A percentile compares a stretch with the other conserved stretches of the same genome.
These are phyloP conservation scores for Stromatinia cepivora DNA, from an alignment of 2,329 filamentous ascomycete genomes.

Conservation along the genomic window DNA sequence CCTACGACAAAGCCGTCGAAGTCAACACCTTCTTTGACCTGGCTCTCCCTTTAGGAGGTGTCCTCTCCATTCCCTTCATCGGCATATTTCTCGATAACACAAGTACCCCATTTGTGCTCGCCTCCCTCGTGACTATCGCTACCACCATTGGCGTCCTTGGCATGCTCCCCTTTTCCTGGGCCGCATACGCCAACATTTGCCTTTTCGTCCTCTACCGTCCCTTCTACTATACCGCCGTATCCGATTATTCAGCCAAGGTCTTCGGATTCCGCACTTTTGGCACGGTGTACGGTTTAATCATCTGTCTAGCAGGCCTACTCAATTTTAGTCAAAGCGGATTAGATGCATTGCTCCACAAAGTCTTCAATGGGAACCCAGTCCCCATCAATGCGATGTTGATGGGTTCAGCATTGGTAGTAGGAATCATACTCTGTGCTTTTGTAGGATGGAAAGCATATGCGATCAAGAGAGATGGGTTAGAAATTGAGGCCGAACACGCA, in stretches of 20 bases:
- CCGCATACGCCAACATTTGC: conserved; percentile 72
- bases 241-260: conserved; percentile 86
- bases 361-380: conserved; percentile 70
- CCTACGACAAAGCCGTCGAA: conserved; percentile 58
- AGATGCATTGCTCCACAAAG: conserved; percentile 73
- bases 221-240: conserved; percentile 88
- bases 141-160: conserved; percentile 77
- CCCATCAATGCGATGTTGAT: conserved; percentile 75
- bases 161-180: conserved; percentile 67
- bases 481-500: conserved; percentile 48
- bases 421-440: conserved; percentile 64
- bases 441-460: conserved; percentile 49
- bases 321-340: conserved; percentile 83
- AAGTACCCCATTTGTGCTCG: conserved; percentile 69
- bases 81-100: conserved; percentile 76
- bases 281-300: conserved; percentile 89
- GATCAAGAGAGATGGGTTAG: conserved; percentile 45
- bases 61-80: conserved; percentile 85
- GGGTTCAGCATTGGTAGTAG: conserved; percentile 60
- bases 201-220: conserved; percentile 85
- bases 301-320: conserved; percentile 78
- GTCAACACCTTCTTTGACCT: conserved; percentile 86
- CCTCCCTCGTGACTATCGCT: conserved; percentile 67
- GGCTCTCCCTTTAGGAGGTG: conserved; percentile 79
- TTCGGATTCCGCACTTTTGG: conserved; percentile 92